Conservation (phyloP, 805 yeast genomes). For the Saccharomycopsis sp. region DNA sequence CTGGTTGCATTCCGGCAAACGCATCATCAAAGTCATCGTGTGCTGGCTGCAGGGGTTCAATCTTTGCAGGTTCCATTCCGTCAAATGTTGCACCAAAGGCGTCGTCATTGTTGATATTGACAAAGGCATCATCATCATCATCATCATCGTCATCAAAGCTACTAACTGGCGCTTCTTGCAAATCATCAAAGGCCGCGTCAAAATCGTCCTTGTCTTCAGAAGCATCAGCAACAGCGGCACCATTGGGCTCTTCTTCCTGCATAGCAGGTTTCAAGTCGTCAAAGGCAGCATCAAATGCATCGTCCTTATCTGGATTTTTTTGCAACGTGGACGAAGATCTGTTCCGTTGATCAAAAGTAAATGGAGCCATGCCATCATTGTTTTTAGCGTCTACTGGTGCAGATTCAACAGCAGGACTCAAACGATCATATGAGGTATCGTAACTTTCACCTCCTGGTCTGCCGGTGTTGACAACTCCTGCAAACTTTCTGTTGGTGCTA, state of each 20-base stretch:
- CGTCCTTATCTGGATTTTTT: neutral
- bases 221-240: constrained; percentile 1
- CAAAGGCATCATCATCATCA: too few relatives aligned
- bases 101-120: constrained; percentile 23
- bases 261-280: constrained; percentile 27
- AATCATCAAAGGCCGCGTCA: constrained; percentile 37
- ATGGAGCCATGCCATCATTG: neutral
- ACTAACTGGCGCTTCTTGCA: constrained; percentile 27
- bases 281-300: constrained; percentile 32
- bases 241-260: constrained; percentile 21
- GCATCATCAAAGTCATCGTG: constrained; percentile 3
- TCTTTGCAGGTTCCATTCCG: constrained; percentile 25
- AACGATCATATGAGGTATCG: neutral
- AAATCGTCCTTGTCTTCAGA: constrained; percentile 10
- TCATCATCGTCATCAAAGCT: constrained; percentile 28
- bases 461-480: neutral
- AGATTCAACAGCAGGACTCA: neutral
- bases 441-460: neutral
- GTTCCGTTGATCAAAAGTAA: neutral
- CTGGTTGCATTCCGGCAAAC: constrained; percentile 5
- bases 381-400: neutral
- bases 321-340: neutral
- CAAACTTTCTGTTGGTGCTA: neutral
- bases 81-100: constrained; percentile 5
- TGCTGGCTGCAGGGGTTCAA: constrained; percentile 21